Percentiles rank a stretch among this genome's conserved stretches.
These are phyloP conservation scores for Leishmania major DNA, from an alignment of 208 protist genomes.

Conservation along the genomic window DNA sequence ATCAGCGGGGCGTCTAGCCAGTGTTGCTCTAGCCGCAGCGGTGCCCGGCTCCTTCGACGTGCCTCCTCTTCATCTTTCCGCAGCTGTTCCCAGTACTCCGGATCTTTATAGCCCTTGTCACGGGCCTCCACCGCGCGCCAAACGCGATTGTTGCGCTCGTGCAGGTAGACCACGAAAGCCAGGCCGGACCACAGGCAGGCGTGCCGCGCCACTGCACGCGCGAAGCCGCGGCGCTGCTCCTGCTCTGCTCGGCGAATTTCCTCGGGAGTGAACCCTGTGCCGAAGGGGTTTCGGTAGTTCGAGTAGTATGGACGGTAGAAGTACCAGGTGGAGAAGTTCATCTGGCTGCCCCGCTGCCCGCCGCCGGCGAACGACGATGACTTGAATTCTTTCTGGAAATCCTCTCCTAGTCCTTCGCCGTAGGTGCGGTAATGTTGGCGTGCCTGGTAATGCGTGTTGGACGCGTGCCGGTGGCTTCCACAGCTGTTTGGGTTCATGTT, in stretches of 20 bases:
- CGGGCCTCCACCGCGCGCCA: conserved; percentile 37
- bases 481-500: conserved; percentile 26
- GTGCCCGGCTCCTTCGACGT: conserved; percentile 2
- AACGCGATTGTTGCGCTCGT: conserved; percentile 44
- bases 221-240: conserved; percentile 15
- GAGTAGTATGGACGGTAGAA: conserved; percentile 64
- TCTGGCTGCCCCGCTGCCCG: conserved; percentile 6
- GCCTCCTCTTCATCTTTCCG: conserved; percentile 31
- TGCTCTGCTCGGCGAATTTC: conserved; percentile 38
- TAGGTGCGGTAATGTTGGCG: conserved; percentile 18
- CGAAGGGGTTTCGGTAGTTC: conserved; percentile 40
- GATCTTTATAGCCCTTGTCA: conserved; percentile 35
- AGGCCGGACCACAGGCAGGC: conserved; percentile 41
- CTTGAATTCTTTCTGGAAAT: conserved; percentile 7
- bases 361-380: conserved; percentile 4
- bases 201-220: conserved; percentile 31
- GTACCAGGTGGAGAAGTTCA: conserved; percentile 54
- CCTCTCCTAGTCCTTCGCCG: conserved; percentile 29
- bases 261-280: conserved; percentile 45
- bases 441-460: conserved; percentile 22
- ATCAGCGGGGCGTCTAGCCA: conserved; percentile 23
- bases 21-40: conserved; percentile 29
- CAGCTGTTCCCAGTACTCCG: conserved; percentile 43
- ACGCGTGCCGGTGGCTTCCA: conserved; percentile 19
- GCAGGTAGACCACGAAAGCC: conserved; percentile 35